Evolutionary conservation across 306 rosid genomes (phyloP), one percentile per base, ranked within the genome.

Genomic region (Bauhinia variegata): DNA sequence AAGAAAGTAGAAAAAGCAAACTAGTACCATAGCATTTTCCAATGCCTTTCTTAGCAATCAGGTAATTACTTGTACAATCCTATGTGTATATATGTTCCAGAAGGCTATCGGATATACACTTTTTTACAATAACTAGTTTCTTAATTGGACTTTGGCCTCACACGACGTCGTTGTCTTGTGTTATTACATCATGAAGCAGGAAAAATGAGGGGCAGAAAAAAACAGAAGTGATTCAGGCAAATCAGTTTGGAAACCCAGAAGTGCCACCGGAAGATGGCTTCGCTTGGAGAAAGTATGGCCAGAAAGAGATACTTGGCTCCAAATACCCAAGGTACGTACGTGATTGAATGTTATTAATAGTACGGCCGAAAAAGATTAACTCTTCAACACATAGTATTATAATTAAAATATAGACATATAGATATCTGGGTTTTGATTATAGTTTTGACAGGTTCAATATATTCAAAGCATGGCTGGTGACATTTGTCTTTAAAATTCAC

Each of bases 251-350:
- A 54, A 88, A 86, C 62, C 75, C 88, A 38, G 89, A 88, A 34
- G 52, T 84, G 54, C 92, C 97, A 14, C 92, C 88, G 0, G 95
- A 91, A 1, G 97, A 88, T 47, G 88, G 87, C 43, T 86, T 7
- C 75, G 82, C 89, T 0, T 91, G 96, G 96, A 74, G 96, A 31
- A 91, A 91, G 65, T 91, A 91, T 54, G 97, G 97, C 44, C 92
- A 91, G 71, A 88, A 91, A 69, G 95, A 88, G 76, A 91, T 91
- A 13, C 76, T 88, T 60, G 90, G 90, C 55, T 76, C 79, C 59
- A 80, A 12, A 32, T 79, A 69, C 55, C 95, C 92, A n/a, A 88
- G 95, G 95, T n/a, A n/a, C n/a, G n/a, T n/a, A n/a, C n/a, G n/a
- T 90, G 75, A 56, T 7, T 14, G 41, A 4, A 15, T 63, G 15